Evolutionary conservation across 2,329 filamentous ascomycete genomes (phyloP).

Genomic region (Sporothrix curviconia): DNA sequence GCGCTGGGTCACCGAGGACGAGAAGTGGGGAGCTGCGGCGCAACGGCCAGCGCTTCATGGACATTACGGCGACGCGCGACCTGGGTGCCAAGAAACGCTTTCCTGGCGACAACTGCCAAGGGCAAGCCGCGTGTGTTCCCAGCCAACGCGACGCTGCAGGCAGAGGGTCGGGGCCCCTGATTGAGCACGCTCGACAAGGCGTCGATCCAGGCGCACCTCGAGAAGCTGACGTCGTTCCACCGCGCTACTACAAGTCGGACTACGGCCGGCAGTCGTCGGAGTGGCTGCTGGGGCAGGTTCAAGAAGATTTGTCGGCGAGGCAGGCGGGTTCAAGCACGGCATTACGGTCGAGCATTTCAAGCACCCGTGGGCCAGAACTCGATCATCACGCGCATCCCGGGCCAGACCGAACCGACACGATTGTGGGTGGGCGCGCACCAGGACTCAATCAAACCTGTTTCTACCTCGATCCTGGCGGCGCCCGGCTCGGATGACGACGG

Average conservation of each 20-base stretch:
- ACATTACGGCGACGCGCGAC: slow-evolving; percentile 72
- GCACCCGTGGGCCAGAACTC: slow-evolving; percentile 84
- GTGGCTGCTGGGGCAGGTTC: slow-evolving; percentile 76
- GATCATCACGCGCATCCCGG: slow-evolving; percentile 86
- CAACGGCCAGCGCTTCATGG: slow-evolving; percentile 85
- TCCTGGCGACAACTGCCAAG: slow-evolving; percentile 4
- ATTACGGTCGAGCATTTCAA: slow-evolving; percentile 67
- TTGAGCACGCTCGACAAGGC: slow-evolving; percentile 64
- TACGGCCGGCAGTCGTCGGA: slow-evolving; percentile 77
- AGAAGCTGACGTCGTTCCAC: slow-evolving; percentile 71
- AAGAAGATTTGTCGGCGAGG: slow-evolving; percentile 61
- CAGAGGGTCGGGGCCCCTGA: slow-evolving; percentile 60
- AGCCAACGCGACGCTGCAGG: slow-evolving; percentile 43
- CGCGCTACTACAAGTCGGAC: slow-evolving; percentile 70
- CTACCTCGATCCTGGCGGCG: slow-evolving; percentile 76
- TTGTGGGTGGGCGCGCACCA: slow-evolving; percentile 89
- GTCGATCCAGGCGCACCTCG: slow-evolving; percentile 70
- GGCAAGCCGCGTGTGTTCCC: slow-evolving; percentile 54
- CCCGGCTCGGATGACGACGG: slow-evolving; percentile 96
- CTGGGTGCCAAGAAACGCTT: slow-evolving; percentile 43
- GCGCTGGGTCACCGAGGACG: slow-evolving; percentile 82
- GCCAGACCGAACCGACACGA: slow-evolving; percentile 73
- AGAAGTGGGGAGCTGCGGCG: slow-evolving; percentile 89
- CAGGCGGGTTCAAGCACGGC: slow-evolving; percentile 60
- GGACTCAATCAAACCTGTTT: slow-evolving; percentile 91